phyloP scores from a whole-genome alignment of 345 rosid genomes.

The Rhodomyrtus tomentosa region DNA sequence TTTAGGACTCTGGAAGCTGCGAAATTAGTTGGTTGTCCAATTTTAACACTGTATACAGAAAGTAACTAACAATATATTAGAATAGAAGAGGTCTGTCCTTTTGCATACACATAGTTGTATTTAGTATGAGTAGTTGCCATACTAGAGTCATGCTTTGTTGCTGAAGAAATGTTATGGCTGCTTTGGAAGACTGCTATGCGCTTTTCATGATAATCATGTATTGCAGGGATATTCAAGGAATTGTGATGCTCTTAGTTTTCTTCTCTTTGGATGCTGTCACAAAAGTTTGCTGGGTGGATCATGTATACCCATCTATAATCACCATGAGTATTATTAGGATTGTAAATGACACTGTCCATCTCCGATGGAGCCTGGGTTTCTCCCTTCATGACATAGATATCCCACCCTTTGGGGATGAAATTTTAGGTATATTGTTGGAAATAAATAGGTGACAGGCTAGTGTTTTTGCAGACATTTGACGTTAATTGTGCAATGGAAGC shows the following conservation, averaged over 20 bases:
- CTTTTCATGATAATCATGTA: not conserved
- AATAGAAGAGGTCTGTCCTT: not conserved
- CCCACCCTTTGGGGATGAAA: not conserved
- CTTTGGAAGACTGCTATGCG: not conserved
- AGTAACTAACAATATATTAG: not conserved
- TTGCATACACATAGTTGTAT: not conserved
- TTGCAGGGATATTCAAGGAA: not conserved
- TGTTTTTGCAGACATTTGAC: slow-evolving; percentile 52
- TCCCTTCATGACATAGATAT: not conserved
- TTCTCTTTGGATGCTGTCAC: not conserved
- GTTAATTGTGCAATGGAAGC: slow-evolving; percentile 65
- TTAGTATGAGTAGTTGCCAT: not conserved
- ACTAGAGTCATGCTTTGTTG: not conserved
- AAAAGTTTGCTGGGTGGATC: not conserved
- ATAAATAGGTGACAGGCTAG: slow-evolving; percentile 1
- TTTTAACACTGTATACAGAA: not conserved
- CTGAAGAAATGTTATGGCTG: not conserved
- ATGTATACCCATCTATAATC: not conserved
- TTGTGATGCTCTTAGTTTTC: not conserved
- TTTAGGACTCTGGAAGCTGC: not conserved
- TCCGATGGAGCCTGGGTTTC: not conserved
- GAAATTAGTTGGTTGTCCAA: not conserved
- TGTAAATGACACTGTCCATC: not conserved
- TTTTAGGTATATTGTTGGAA: not conserved
- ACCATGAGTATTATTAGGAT: not conserved